These are phyloP conservation scores for Chaetomium globosum DNA, from an alignment of 2,329 filamentous ascomycete genomes.

Conservation along the genomic window DNA sequence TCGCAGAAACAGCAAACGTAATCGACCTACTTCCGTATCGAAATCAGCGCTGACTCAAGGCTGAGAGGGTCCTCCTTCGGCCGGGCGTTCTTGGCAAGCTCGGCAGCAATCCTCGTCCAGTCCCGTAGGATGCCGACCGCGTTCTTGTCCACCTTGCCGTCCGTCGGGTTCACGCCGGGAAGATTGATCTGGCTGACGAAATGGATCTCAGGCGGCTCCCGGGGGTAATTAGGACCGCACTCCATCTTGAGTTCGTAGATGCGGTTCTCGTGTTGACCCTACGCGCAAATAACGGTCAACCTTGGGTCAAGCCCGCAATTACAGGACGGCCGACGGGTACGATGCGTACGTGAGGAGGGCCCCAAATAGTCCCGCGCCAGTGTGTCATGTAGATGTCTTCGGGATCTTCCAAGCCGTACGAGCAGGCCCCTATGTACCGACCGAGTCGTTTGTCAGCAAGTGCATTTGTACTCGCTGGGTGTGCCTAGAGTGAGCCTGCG, in stretches of 20 bases:
- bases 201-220: constrained; percentile 82
- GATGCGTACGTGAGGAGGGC: constrained; percentile 82
- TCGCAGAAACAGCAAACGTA: neutral
- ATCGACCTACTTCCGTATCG: constrained; percentile 41
- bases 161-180: constrained; percentile 82
- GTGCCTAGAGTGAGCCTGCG: neutral
- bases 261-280: constrained; percentile 92
- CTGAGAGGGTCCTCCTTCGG: constrained; percentile 43
- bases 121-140: constrained; percentile 82
- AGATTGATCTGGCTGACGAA: constrained; percentile 95
- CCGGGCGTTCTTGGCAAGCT: constrained; percentile 50
- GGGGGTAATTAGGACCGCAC: constrained; percentile 87
- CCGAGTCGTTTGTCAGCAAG: constrained; percentile 6
- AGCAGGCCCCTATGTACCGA: constrained; percentile 75
- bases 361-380: constrained; percentile 98
- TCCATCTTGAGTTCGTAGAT: constrained; percentile 98
- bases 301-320: neutral
- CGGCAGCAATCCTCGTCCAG: constrained; percentile 96
- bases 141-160: constrained; percentile 80
- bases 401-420: constrained; percentile 90
- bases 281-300: constrained; percentile 48
- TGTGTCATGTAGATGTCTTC: constrained; percentile 97
- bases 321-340: constrained; percentile 1
- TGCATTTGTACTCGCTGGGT: neutral
- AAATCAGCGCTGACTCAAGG: constrained; percentile 43